Evolutionary conservation across 1,284 basidiomycete species (phyloP).

Genomic region (Naganishia albida): DNA sequence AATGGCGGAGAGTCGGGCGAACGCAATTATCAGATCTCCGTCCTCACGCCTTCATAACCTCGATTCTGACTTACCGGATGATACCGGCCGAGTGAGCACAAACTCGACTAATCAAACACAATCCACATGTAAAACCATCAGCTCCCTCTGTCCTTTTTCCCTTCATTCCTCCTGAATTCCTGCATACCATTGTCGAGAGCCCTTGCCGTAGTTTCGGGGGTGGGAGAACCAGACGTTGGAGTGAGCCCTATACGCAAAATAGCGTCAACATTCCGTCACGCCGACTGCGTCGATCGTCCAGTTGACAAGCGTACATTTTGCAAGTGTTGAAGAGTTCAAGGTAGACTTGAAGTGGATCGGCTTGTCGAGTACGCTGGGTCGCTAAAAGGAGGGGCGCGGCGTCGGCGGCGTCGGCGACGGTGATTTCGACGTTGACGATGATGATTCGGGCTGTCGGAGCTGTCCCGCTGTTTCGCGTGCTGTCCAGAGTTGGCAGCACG

Average conservation of each 20-base stretch:
- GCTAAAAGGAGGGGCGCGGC: conserved; percentile 6
- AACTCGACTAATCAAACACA: conserved; percentile 67
- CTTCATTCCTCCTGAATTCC: conserved; percentile 1
- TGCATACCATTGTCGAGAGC: conserved; percentile 80
- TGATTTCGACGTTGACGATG: conserved; percentile 17
- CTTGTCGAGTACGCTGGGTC: conserved; percentile 29
- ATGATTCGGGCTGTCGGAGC: conserved; percentile 5
- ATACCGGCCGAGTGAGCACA: conserved; percentile 95
- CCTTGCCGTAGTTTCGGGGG: conserved; percentile 93
- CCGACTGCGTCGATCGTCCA: not conserved
- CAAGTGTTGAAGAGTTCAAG: conserved; percentile 25
- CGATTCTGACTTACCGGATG: conserved; percentile 66
- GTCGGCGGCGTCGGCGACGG: conserved; percentile 2
- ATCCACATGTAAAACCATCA: conserved; percentile 14
- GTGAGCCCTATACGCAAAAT: conserved; percentile 49
- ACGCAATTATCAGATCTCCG: conserved; percentile 39
- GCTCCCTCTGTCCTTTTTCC: not conserved
- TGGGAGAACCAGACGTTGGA: conserved; percentile 57
- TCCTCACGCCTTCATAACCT: not conserved
- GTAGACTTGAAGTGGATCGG: conserved; percentile 25
- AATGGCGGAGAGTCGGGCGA: conserved; percentile 1
- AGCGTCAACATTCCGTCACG: conserved; percentile 1
- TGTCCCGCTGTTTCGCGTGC: not conserved
- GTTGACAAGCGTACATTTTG: conserved; percentile 13
- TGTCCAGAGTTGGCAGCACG: not conserved